A percentile compares a stretch with the other conserved stretches of the same genome.
These are phyloP conservation scores for Amphirosellinia nigrospora DNA, from an alignment of 495 filamentous ascomycete species.

Conservation along the genomic window DNA sequence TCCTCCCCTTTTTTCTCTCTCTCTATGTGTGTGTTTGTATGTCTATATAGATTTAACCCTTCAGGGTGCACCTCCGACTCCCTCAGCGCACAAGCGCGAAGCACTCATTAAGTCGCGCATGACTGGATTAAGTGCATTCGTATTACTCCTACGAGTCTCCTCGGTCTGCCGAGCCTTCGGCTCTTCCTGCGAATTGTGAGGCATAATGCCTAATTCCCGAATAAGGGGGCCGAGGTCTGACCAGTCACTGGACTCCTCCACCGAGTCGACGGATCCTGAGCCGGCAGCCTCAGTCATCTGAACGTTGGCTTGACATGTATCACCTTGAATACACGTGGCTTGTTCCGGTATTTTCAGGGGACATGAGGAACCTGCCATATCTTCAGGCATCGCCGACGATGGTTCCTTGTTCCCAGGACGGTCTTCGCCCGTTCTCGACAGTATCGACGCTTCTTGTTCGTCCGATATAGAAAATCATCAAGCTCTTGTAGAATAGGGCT, in stretches of 20 bases:
- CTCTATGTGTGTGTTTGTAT: neutral
- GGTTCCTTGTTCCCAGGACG: neutral
- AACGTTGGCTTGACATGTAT: neutral
- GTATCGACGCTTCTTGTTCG: neutral
- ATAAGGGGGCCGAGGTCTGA: conserved; percentile 19
- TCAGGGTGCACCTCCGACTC: neutral
- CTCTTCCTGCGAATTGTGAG: conserved; percentile 19
- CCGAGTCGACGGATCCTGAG: neutral
- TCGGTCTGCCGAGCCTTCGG: neutral
- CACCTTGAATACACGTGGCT: neutral
- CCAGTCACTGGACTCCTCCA: conserved; percentile 10
- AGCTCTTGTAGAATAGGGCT: conserved; percentile 12
- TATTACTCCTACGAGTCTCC: neutral
- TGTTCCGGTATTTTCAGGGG: neutral
- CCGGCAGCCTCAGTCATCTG: neutral
- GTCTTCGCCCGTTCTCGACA: neutral
- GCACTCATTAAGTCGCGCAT: conserved; percentile 23
- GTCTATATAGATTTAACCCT: neutral
- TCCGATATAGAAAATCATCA: neutral
- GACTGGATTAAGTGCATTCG: conserved; percentile 4
- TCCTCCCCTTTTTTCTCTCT: too few species aligned
- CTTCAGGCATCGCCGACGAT: neutral
- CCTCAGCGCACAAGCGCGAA: conserved; percentile 1
- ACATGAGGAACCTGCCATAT: neutral
- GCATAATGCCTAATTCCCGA: conserved; percentile 8